Conservation (phyloP, 2,329 filamentous ascomycete species). For the Sporothrix pseudoabietina region DNA sequence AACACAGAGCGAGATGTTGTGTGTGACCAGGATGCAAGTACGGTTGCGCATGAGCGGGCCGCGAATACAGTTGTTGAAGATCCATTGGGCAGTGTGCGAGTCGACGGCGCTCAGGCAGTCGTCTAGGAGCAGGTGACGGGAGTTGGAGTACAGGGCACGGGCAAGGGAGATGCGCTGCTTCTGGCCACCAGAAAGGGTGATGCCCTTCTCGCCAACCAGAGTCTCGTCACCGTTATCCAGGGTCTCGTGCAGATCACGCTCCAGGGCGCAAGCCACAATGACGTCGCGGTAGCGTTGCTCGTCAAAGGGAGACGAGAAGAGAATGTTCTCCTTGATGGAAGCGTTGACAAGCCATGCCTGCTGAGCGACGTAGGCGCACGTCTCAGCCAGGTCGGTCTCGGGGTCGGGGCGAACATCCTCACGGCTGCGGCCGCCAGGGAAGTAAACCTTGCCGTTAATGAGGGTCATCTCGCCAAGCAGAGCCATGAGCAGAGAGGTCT, state of each 20-base stretch:
- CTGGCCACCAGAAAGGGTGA: conserved; percentile 93
- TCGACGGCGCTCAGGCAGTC: conserved; percentile 97
- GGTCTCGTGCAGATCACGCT: conserved; percentile 81
- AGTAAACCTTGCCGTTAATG: conserved; percentile 74
- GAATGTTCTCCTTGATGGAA: conserved; percentile 92
- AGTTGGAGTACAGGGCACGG: conserved; percentile 95
- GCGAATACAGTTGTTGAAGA: conserved; percentile 89
- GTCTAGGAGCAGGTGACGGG: conserved; percentile 85
- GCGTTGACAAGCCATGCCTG: conserved; percentile 97
- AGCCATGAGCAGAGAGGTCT: conserved; percentile 95
- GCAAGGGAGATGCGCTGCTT: conserved; percentile 97
- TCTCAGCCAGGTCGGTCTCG: conserved; percentile 84
- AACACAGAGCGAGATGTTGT: conserved; percentile 87
- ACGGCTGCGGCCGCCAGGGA: conserved; percentile 82
- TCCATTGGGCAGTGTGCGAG: conserved; percentile 96
- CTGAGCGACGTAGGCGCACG: conserved; percentile 93
- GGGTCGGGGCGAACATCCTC: conserved; percentile 82
- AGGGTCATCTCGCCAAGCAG: conserved; percentile 94
- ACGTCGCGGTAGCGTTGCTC: conserved; percentile 84
- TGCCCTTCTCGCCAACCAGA: conserved; percentile 93
- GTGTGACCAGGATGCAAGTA: conserved; percentile 93
- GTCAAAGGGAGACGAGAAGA: conserved; percentile 82
- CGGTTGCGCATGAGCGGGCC: conserved; percentile 85
- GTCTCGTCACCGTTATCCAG: conserved; percentile 92
- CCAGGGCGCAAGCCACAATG: conserved; percentile 84